Evolutionary conservation across 441 rosid genomes (phyloP).

Genomic region (Biscutella laevigata): DNA sequence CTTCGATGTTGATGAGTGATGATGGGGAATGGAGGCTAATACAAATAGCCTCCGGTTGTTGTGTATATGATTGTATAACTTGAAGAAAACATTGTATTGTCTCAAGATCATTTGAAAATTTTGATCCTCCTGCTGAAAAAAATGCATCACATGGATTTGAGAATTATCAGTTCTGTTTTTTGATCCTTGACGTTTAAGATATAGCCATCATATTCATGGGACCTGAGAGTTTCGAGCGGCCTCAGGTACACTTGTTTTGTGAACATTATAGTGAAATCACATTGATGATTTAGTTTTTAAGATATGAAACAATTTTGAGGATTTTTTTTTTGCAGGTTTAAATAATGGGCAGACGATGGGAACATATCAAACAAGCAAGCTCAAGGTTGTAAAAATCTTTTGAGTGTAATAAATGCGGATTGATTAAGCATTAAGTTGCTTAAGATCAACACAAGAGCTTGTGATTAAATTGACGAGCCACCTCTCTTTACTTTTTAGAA

Average conservation of each 20-base stretch:
- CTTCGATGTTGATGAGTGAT: background rate
- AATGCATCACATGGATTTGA: background rate
- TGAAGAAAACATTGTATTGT: background rate
- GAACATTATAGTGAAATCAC: background rate
- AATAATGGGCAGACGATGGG: background rate
- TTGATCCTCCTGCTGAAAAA: background rate
- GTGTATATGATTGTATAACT: slow-evolving; percentile 5
- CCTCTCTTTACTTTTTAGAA: background rate
- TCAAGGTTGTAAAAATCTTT: too few species aligned
- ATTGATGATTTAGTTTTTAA: background rate
- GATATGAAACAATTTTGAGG: background rate
- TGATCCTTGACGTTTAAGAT: slow-evolving; percentile 3
- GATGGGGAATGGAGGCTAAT: slow-evolving; percentile 1
- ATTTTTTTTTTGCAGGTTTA: background rate
- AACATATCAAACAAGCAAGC: slow-evolving; percentile 11
- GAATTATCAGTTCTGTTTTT: background rate
- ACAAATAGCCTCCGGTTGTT: background rate
- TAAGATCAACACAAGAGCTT: slow-evolving; percentile 21
- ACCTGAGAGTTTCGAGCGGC: background rate
- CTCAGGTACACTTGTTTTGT: slow-evolving; percentile 6
- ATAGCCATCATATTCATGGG: background rate
- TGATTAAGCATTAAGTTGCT: slow-evolving; percentile 16
- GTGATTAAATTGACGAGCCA: slow-evolving; percentile 21
- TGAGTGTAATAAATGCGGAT: slow-evolving; percentile 5
- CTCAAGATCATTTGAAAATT: background rate